Base-by-base conservation (phyloP, 1,284 basidiomycete species). In the Singerocomus rubriflavus region DNA sequence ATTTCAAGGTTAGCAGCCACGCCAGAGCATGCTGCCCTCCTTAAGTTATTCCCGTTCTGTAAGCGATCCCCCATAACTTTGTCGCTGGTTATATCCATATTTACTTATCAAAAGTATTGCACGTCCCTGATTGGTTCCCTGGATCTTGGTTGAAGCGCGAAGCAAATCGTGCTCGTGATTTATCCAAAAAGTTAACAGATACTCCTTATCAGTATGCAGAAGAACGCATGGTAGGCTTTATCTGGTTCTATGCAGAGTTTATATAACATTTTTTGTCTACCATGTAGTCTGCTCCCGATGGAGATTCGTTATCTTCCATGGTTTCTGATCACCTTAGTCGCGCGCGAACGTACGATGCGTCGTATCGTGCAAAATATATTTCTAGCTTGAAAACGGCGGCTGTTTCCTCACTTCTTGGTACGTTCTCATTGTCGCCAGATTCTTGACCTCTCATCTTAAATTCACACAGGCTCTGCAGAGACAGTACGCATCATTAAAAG, bases 121-220 rank as follows among this genome's bases (percentile, higher is more conserved):
- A 43, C 9, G 30, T 62, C 10, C 61, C 61, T 14, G 51, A 60
- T 26, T 62, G 63, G 61, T 36, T 51, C 29, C 61, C 63, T 0
- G 61, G 61, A 2, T 52, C 58, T 4, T 53, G 46, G 14, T 16
- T 56, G 11, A 59, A 54, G 36, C 44, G 45, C 7, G 48, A 50
- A 17, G 56, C 58, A 10, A 45, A 45, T 5, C 27, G 40, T n/a
- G 33, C 55, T 14, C 37, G 34, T 6, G 34, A 34, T 8, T 27
- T 53, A 11, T 42, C 44, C 6, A 12, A 6, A 6, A 34, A 47
- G 12, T 40, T 47, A 30, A 27, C 36, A 1, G 56, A 65, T 11
- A 27, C 41, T 3, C 54, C 61, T 4, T 62, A 51, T 26, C 32
- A 34, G 16, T 49, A 57, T 30, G 54, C 37, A 12, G 25, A 48